These are phyloP conservation scores for Alternaria sp. DNA, from an alignment of 2,329 filamentous ascomycete genomes.

Conservation along the genomic window DNA sequence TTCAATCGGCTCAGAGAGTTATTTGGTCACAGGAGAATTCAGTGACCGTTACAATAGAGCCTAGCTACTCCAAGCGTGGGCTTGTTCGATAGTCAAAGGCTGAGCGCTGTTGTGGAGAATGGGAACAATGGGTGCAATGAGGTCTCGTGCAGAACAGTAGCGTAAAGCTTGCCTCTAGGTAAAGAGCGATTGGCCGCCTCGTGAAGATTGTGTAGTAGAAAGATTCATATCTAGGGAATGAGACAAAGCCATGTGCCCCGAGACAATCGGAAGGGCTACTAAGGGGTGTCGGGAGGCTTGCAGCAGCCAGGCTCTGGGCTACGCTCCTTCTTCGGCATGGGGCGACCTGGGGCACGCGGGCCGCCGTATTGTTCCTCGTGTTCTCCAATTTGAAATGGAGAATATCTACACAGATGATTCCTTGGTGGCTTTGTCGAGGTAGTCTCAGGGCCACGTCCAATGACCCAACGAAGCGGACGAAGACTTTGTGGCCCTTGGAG, in stretches of 20 bases:
- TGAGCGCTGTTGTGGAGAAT: neutral
- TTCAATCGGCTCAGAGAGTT: neutral
- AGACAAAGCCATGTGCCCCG: slow-evolving; percentile 7
- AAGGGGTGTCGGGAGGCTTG: slow-evolving; percentile 16
- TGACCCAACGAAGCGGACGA: neutral
- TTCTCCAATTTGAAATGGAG: neutral
- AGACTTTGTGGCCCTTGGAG: neutral
- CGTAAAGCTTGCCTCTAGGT: neutral
- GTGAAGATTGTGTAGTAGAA: slow-evolving; percentile 1
- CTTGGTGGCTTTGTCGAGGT: neutral
- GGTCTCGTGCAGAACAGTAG: neutral
- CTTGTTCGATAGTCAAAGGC: slow-evolving; percentile 6
- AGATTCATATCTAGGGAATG: neutral
- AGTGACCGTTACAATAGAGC: neutral
- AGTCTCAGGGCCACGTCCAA: neutral
- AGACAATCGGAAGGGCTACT: slow-evolving; percentile 13
- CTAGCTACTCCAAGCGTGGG: slow-evolving; percentile 1
- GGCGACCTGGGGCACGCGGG: neutral
- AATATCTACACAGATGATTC: neutral
- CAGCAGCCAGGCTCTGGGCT: neutral
- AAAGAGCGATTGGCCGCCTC: neutral
- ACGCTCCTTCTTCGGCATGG: neutral
- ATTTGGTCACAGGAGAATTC: neutral
- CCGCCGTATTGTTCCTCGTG: neutral
- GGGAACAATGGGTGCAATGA: slow-evolving; percentile 1